Conservation (phyloP, 108 stramenopile species). For the Skeletonema menzelii region DNA sequence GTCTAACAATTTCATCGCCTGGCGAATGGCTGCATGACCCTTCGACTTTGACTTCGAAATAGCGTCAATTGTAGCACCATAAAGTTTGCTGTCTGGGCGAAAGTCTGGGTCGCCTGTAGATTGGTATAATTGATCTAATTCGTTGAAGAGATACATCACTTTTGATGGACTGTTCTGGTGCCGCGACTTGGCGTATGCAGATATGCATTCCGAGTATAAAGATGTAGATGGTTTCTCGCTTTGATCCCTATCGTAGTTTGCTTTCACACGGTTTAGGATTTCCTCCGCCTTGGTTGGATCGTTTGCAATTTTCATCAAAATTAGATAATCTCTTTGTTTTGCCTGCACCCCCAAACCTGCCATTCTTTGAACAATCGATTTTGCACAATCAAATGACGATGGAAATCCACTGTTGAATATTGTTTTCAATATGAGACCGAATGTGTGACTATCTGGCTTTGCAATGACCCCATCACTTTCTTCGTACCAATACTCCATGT, state of each 20-base stretch:
- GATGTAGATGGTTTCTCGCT: constrained; percentile 36
- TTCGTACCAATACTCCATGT: constrained; percentile 27
- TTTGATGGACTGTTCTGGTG: constrained; percentile 21
- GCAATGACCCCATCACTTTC: constrained; percentile 25
- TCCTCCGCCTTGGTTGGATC: constrained; percentile 25
- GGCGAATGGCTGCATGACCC: constrained; percentile 7
- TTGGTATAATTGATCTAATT: constrained; percentile 26
- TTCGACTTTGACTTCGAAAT: constrained; percentile 23
- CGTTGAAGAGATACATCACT: constrained; percentile 28
- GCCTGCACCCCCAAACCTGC: constrained; percentile 27
- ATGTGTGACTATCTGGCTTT: constrained; percentile 32
- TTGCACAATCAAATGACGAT: constrained; percentile 3
- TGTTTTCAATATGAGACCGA: constrained; percentile 32
- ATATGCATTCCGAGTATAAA: constrained; percentile 34
- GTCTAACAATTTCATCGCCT: constrained; percentile 27
- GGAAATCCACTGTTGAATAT: constrained; percentile 23
- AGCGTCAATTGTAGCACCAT: constrained; percentile 31
- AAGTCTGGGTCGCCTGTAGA: constrained; percentile 33
- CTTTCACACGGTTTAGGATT: constrained; percentile 30
- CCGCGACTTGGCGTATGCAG: constrained; percentile 24
- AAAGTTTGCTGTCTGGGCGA: constrained; percentile 37
- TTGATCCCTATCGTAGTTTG: constrained; percentile 26
- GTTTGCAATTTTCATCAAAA: constrained; percentile 11
- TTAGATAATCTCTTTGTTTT: constrained; percentile 29
- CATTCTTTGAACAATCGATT: constrained; percentile 23